Conservation (phyloP, 139 green algal genomes). For the Nannochloris sp. region DNA sequence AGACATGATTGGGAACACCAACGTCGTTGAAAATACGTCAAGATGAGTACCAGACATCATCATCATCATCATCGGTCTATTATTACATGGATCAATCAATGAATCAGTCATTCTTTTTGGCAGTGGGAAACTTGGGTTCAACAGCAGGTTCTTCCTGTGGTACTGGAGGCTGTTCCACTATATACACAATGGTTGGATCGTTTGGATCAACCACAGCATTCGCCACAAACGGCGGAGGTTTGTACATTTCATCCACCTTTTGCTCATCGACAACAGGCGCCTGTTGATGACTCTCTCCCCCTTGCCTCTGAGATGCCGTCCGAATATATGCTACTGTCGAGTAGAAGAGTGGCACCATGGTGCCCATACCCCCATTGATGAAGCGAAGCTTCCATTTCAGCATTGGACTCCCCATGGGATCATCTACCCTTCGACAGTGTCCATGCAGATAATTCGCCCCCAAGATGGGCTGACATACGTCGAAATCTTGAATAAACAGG, state of each 20-base stretch:
- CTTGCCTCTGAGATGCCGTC: neutral
- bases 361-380: constrained; percentile 71
- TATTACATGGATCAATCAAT: neutral
- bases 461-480: constrained; percentile 93
- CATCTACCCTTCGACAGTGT: constrained; percentile 44
- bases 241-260: neutral
- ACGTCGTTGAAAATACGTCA: too few relatives aligned
- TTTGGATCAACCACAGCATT: constrained; percentile 22
- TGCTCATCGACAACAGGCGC: neutral
- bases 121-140: constrained; percentile 17
- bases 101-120: neutral
- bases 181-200: neutral
- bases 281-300: neutral
- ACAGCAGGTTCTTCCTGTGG: neutral
- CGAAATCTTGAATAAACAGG: constrained; percentile 69
- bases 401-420: constrained; percentile 46
- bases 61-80: too few relatives aligned
- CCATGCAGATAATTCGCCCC: constrained; percentile 85
- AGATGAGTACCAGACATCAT: too few relatives aligned
- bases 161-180: constrained; percentile 18
- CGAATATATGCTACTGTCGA: constrained; percentile 27
- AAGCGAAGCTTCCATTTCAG: constrained; percentile 80
- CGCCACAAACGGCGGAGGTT: neutral
- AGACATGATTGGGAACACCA: too few relatives aligned
- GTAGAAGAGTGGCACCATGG: constrained; percentile 84